These are phyloP conservation scores for Amyloporia xantha DNA, from an alignment of 768 basidiomycete species.

Conservation along the genomic window DNA sequence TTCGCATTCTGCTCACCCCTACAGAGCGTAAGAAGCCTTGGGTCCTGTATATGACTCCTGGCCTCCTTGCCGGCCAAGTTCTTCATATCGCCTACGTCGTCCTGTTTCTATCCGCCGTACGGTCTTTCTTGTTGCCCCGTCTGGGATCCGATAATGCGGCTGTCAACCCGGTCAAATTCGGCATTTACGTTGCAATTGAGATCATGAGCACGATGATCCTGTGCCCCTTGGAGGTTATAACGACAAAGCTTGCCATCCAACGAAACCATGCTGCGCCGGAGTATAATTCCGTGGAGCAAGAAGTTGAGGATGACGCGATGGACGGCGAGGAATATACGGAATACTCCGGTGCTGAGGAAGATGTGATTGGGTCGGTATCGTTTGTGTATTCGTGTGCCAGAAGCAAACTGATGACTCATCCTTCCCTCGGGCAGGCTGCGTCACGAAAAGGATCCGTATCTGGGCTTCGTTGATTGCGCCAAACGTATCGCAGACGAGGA, in stretches of 20 bases:
- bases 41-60: constrained; percentile 77
- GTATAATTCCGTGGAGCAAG: constrained; percentile 68
- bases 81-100: constrained; percentile 40
- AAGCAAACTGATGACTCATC: constrained; percentile 1
- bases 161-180: constrained; percentile 43
- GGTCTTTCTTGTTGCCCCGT: constrained; percentile 55
- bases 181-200: constrained; percentile 52
- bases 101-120: constrained; percentile 34
- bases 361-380: constrained; percentile 70
- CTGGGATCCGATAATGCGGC: constrained; percentile 34
- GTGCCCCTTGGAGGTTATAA: constrained; percentile 74
- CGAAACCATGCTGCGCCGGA: constrained; percentile 75
- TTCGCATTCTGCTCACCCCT: constrained; percentile 71
- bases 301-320: constrained; percentile 60
- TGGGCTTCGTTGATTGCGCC: constrained; percentile 65
- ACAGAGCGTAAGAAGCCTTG: constrained; percentile 76
- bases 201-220: constrained; percentile 51
- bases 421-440: constrained; percentile 44
- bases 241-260: constrained; percentile 75
- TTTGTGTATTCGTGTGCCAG: not conserved
- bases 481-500: constrained; percentile 78
- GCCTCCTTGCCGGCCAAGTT: constrained; percentile 39
- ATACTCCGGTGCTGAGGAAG: constrained; percentile 67
- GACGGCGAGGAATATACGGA: constrained; percentile 60
- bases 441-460: constrained; percentile 73